Percentiles rank a stretch among this genome's conserved stretches.
Conservation (phyloP, 2,329 filamentous ascomycete species). For the Alternaria arborescens region DNA sequence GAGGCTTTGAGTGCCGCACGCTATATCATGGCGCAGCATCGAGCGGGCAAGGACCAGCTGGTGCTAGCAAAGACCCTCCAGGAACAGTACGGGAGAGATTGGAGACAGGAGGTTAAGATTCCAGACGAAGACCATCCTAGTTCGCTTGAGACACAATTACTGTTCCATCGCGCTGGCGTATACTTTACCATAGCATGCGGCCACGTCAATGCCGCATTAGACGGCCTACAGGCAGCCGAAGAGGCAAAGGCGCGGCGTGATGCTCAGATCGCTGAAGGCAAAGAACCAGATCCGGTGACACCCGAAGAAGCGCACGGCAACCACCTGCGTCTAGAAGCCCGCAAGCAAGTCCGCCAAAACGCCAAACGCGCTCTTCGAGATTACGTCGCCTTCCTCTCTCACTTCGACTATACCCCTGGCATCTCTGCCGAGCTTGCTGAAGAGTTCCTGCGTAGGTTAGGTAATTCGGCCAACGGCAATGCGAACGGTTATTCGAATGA, state of each 20-base stretch:
- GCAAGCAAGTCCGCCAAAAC: slow-evolving; percentile 75
- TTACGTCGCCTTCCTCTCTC: slow-evolving; percentile 74
- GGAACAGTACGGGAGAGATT: slow-evolving; percentile 53
- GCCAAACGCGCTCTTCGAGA: slow-evolving; percentile 80
- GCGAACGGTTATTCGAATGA: slow-evolving; percentile 16
- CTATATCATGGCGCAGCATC: slow-evolving; percentile 63
- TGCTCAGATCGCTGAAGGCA: slow-evolving; percentile 35
- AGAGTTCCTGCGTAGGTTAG: slow-evolving; percentile 55
- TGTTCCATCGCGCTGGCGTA: slow-evolving; percentile 78
- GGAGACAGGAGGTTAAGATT: slow-evolving; percentile 61
- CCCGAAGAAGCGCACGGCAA: slow-evolving; percentile 59
- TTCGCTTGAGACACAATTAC: slow-evolving; percentile 76
- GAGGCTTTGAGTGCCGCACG: slow-evolving; percentile 67
- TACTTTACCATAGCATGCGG: slow-evolving; percentile 77
- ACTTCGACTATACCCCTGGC: slow-evolving; percentile 81
- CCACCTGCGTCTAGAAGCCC: slow-evolving; percentile 63
- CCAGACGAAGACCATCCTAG: slow-evolving; percentile 74
- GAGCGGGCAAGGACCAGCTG: slow-evolving; percentile 59
- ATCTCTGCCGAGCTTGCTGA: slow-evolving; percentile 68
- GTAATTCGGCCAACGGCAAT: slow-evolving; percentile 28
- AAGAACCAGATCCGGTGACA: slow-evolving; percentile 47
- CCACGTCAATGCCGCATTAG: slow-evolving; percentile 67
- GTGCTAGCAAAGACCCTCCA: slow-evolving; percentile 60
- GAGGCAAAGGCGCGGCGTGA: slow-evolving; percentile 41
- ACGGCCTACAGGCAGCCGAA: slow-evolving; percentile 55